Evolutionary conservation across 1,284 basidiomycete species (phyloP), one percentile per base, ranked within the genome.

Genomic region (Cryptococcus sp.): DNA sequence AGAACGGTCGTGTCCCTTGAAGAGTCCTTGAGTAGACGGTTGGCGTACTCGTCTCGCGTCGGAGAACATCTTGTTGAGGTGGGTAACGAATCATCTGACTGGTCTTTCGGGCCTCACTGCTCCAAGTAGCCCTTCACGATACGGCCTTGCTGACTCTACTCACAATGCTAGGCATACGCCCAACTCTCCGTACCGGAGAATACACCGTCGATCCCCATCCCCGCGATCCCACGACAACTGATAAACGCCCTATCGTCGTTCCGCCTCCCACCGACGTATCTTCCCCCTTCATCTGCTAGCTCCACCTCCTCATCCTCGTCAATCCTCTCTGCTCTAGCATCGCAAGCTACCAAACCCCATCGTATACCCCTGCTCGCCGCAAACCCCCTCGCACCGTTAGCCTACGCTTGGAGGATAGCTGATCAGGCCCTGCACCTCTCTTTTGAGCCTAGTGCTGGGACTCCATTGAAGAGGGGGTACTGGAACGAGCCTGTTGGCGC

Each of bases 21-120:
- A 39, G 54, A 51, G 7, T 56, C 67, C 4, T 52, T 75, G 41
- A 50, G 48, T 11, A 60, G 58, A 45, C 57, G 74, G 40, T 53
- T 77, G 47, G 59, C 64, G 39, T 72, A 68, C 54, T 67, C 63
- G 31, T 61, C 75, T 2, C n/a, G 38, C 10, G 60, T 71, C 2
- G 72, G 72, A 15, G 70, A 73, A 57, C 67, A 74, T 56, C 70
- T 77, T 8, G 66, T 72, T 15, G 75, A 77, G 62, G 73, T 73
- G n/a, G 47, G 69, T 64, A 13, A 10, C 23, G 47, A 4, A 27
- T 15, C 17, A 17, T 42, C 4, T 20, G 35, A 47, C 25, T 25
- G 17, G 4, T 35, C 22, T 20, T 23, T 11, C 17, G 6, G 22
- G 15, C 25, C 5, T 38, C 22, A 38, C 19, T 35, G 49, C 25